Evolutionary conservation across 768 basidiomycete species (phyloP), one percentile per base, ranked within the genome.

Genomic region (Asterophora parasitica): DNA sequence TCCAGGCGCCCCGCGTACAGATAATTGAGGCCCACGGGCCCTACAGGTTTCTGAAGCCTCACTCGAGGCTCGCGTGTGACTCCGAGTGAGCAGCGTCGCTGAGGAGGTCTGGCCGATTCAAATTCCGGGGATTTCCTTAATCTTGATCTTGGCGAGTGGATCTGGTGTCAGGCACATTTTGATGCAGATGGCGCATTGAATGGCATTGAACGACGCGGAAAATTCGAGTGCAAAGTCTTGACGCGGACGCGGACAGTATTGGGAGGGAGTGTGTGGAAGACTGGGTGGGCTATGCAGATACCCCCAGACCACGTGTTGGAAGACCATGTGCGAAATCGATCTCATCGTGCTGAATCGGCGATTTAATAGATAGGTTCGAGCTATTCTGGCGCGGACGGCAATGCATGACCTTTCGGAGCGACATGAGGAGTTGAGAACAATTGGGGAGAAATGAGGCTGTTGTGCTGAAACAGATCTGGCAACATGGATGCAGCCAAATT

Each of bases 391-490:
- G 30, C 19, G 36, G 11, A n/a, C 23, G 34, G 27, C 17, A 16
- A 26, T 32, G 36, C 30, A 43, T 46, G 35, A 39, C n/a, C 32
- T 10, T 32, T 16, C 7, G 17, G 15, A 26, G 15, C 7, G 36
- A 46, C 46, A 46, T 16, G 41, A 49, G 54, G 44, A 42, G 13
- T 13, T 17, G 34, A 34, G 28, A 46, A 48, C 41, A 42, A 36
- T 43, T 46, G 43, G 40, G 27, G 31, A 17, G 45, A 50, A 31
- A 23, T 23, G 20, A 40, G 37, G 17, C 23, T 13, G 32, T 38
- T 19, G 39, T 50, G 40, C 34, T 52, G 51, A 58, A 54, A 54
- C 57, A 59, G 63, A 65, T 65, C 61, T 63, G 58, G 50, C 50
- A 48, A 42, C 27, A 38, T 44, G 44, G 28, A 53, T 53, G 38